Base-by-base conservation (phyloP, 2,329 filamentous ascomycete genomes). In the Emmonsiellopsis sp. region DNA sequence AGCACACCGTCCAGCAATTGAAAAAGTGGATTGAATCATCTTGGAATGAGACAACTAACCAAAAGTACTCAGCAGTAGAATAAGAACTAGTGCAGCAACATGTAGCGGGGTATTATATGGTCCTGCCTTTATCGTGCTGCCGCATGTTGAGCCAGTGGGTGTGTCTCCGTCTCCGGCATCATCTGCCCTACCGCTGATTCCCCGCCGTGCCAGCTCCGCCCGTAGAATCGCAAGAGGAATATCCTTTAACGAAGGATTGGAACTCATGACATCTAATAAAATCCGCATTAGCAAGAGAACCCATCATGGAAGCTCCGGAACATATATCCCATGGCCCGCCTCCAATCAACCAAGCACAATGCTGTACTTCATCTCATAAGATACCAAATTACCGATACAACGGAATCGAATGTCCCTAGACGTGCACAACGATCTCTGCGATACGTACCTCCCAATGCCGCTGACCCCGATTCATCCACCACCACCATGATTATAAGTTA, bases 91-190 rank as follows among this genome's bases (percentile, higher is more conserved):
- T 43, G 85, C 85, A 62, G 83, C 79, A 50, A 88, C 79, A 65
- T 89, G 85, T 42, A 84, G 72, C 1, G 79, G 73, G 0, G 82
- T 85, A 59, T 88, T 83, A 68, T 89, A 89, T 5, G 60, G 59
- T 35, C 70, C 70, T 31, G 61, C 58, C 42, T 64, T 59, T 11
- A 55, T 62, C 31, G 69, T 70, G 45, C 57, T 57, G 10, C 71
- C 71, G 54, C 71, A 73, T 43, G 62, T 56, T 49, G 68, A 57
- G 13, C 61, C 58, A 40, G 63, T 38, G 30, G 31, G 30, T n/a
- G 54, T 16, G 35, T 50, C 31, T 32, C 32, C 49, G 20, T 48
- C 20, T 38, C 49, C 32, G 44, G 40, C 30, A 44, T 48, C 26
- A 26, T 44, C 32, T 26, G 16, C 44, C 26, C 37, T 48, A 15